Base-by-base conservation (phyloP, 2,329 filamentous ascomycete genomes). In the Aspergillus jensenii region DNA sequence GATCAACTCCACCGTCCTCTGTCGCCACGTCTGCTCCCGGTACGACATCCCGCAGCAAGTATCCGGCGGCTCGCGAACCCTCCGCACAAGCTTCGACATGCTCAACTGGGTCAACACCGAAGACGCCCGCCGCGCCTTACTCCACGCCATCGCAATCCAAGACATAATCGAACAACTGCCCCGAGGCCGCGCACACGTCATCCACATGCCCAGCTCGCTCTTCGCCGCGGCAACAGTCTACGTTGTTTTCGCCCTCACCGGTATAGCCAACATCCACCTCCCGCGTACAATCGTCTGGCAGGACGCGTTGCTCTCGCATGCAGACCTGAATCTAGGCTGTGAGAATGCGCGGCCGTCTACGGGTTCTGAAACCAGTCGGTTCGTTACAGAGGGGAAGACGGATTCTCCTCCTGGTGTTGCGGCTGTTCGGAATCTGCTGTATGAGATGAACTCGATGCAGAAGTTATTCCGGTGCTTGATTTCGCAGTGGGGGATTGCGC, bases 361-460 rank as follows among this genome's bases (percentile, higher is more conserved):
- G 23, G 66, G 67, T 1, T 75, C 74, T 1, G 76, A 78, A 51
- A 79, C 76, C 9, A 66, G 67, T 23, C 62, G 70, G 2, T 79
- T 77, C 52, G 68, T 78, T 4, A 66, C 72, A 39, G 70, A 70
- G 19, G 71, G 69, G 2, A 57, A 60, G 9, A 61, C 66, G 1
- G 59, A 66, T 3, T 61, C 61, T 9, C 59, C 64, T 3, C 61
- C 64, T 2, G 66, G 64, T 8, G 59, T 59, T 37, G 69, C 63
- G 1, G 65, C 66, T 5, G 68, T 68, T 12, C 71, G 75, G 44
- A 79, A 79, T 66, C 61, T 80, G 40, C 61, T 78, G n/a, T 80
- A 80, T 60, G 78, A 80, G 59, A 65, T 80, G 60, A 79, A 79
- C 59, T 77, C 76, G 17, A 76, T 79, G 68, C 77, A 79, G 58